Base-by-base conservation (phyloP, 2,329 filamentous ascomycete species). In the Periconia digitata region DNA sequence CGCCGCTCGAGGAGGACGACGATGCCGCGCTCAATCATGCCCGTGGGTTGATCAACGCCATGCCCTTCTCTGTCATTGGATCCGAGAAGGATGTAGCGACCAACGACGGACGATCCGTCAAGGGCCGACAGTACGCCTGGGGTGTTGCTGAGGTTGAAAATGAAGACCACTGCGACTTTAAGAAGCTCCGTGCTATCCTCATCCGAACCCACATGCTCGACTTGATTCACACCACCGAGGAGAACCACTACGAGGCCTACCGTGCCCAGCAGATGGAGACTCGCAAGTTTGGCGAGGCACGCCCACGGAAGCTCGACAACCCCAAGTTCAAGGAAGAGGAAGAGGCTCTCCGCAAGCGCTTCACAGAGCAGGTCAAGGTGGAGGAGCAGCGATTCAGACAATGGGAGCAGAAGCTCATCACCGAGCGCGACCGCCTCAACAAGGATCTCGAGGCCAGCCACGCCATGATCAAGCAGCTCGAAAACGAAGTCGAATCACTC, bases 301-400 rank as follows among this genome's bases (percentile, higher is more conserved):
- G 92, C 61, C 94, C 94, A 63, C 84, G 92, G 76, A 99, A 99
- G 85, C 82, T 99, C 66, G 94, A 99, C 80, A 99, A 99, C 82
- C 94, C 94, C 78, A 99, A 99, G 82, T 99, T 97, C 85, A 99
- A 99, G 85, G 94, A 99, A 75, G 94, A 99, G 77, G 94, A 99
- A 73, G 94, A 99, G 82, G 89, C 90, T 54, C 85, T 99, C 59
- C 87, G 94, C 78, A 99, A 99, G 86, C 86, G 95, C 64, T 99
- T 99, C 79, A 99, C 94, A 63, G 94, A 99, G 80, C 94, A 99
- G 76, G 94, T 99, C 81, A 99, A 99, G 89, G 89, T 99, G 69
- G 95, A 99, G 81, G 94, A 99, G 79, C 91, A 96, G 80, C 86
- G 94, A 60, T 99, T 99, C 86, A 86, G 95, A 76, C 89, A 95